phyloP scores from a whole-genome alignment of 192 early-diverging fungal species.

The Gonapodya sp. region DNA sequence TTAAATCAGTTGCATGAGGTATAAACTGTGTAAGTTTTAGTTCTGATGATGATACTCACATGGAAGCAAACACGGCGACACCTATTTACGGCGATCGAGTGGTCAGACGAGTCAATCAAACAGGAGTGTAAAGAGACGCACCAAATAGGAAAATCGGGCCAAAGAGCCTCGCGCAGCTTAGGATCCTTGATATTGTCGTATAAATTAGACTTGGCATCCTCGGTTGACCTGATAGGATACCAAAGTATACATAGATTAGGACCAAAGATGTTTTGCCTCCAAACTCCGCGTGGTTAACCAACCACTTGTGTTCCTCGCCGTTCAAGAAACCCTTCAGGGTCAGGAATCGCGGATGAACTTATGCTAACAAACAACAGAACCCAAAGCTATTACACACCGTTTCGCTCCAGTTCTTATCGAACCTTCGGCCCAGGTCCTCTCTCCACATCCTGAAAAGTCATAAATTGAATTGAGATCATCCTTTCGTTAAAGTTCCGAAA shows the following conservation, averaged over 20 bases:
- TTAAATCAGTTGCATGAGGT: too few relatives aligned
- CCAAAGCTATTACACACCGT: too few relatives aligned
- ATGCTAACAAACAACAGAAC: too few relatives aligned
- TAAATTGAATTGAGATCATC: too few relatives aligned
- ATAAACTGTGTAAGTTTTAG: too few relatives aligned
- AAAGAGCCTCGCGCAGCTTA: slow-evolving; percentile 6
- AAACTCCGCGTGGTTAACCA: background rate
- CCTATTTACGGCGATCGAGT: too few relatives aligned
- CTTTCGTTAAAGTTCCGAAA: too few relatives aligned
- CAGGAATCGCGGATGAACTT: too few relatives aligned
- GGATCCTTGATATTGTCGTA: slow-evolving; percentile 10
- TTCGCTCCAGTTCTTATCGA: slow-evolving; percentile 7
- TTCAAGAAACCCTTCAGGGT: slow-evolving; percentile 9
- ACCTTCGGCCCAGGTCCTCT: slow-evolving; percentile 7
- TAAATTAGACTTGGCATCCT: slow-evolving; percentile 6
- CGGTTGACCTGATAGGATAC: background rate
- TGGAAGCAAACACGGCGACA: slow-evolving; percentile 10
- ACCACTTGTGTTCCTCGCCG: slow-evolving; percentile 11
- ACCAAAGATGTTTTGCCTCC: background rate
- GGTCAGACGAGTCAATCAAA: too few relatives aligned
- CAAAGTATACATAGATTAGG: background rate
- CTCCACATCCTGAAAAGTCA: slow-evolving; percentile 10
- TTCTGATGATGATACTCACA: background rate
- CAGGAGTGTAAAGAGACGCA: too few relatives aligned
- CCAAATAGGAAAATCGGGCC: slow-evolving; percentile 9